These are phyloP conservation scores for Blastocystis sp. DNA, from an alignment of 352 stramenopile genomes.

Conservation along the genomic window DNA sequence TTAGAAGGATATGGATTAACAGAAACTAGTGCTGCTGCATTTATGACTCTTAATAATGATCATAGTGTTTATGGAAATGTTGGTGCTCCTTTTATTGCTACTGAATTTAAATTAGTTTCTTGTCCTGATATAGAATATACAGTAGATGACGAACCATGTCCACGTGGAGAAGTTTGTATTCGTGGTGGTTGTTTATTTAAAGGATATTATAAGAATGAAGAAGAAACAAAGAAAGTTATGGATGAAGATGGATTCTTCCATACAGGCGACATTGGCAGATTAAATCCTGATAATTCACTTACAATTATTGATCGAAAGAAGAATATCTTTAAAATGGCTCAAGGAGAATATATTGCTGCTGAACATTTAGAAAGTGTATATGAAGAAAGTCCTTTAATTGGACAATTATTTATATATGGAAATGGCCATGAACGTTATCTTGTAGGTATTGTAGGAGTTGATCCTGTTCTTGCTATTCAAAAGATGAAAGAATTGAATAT, in stretches of 20 bases:
- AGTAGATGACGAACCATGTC: conserved; percentile 53
- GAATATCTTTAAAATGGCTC: conserved; percentile 66
- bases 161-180: conserved; percentile 53
- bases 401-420: conserved; percentile 58
- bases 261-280: conserved; percentile 78
- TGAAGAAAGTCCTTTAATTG: conserved; percentile 51
- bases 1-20: conserved; percentile 82
- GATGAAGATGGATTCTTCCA: conserved; percentile 79
- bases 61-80: conserved; percentile 44
- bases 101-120: conserved; percentile 51
- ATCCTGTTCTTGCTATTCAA: conserved; percentile 42
- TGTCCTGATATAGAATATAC: conserved; percentile 62
- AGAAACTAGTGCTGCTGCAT: conserved; percentile 62
- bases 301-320: conserved; percentile 68
- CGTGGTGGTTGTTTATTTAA: conserved; percentile 58
- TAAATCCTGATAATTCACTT: conserved; percentile 73
- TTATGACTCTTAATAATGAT: conserved; percentile 50
- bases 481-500: conserved; percentile 1
- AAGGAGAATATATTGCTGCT: conserved; percentile 60
- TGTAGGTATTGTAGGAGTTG: conserved; percentile 53
- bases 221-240: conserved; percentile 67
- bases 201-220: conserved; percentile 79
- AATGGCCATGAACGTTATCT: conserved; percentile 55
- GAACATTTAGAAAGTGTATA: conserved; percentile 59
- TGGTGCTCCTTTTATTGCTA: conserved; percentile 47